Conservation (phyloP, 805 yeast genomes). For the Kockiozyma suomiensis region DNA sequence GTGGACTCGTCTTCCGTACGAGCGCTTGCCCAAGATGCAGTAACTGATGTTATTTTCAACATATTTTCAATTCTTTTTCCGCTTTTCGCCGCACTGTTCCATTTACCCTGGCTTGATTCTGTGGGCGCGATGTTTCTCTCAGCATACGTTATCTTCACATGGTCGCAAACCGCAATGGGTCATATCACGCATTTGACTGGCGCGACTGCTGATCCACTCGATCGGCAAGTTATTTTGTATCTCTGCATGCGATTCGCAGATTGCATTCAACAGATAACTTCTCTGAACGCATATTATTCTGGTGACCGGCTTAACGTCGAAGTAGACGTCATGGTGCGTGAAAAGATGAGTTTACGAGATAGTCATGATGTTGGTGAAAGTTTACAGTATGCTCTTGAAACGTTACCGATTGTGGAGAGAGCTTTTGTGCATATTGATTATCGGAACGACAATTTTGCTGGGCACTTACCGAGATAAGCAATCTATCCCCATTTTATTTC, state of each 20-base stretch:
- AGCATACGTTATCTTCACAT: slow-evolving; percentile 60
- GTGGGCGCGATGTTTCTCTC: slow-evolving; percentile 69
- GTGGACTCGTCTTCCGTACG: slow-evolving; percentile 68
- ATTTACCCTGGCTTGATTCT: slow-evolving; percentile 74
- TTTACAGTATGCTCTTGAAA: slow-evolving; percentile 75
- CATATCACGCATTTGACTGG: slow-evolving; percentile 78
- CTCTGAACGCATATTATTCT: slow-evolving; percentile 71
- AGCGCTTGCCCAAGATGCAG: slow-evolving; percentile 81
- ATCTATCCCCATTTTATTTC: background rate
- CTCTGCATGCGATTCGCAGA: slow-evolving; percentile 70
- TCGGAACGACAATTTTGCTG: slow-evolving; percentile 19
- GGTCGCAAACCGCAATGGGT: slow-evolving; percentile 69
- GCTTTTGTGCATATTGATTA: slow-evolving; percentile 77
- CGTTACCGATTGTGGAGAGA: slow-evolving; percentile 74
- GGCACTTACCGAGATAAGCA: slow-evolving; percentile 11
- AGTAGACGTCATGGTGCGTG: slow-evolving; percentile 66
- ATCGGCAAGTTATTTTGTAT: slow-evolving; percentile 67
- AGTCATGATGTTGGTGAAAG: slow-evolving; percentile 82
- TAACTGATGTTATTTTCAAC: slow-evolving; percentile 75
- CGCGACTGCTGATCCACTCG: slow-evolving; percentile 62
- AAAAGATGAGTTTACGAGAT: slow-evolving; percentile 58
- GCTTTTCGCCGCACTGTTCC: slow-evolving; percentile 53
- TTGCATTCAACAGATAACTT: slow-evolving; percentile 63
- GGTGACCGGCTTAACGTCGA: slow-evolving; percentile 79
- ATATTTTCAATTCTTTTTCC: slow-evolving; percentile 66